phyloP scores from a whole-genome alignment of 129 eudicot genomes.

The Deinandra increscens region DNA sequence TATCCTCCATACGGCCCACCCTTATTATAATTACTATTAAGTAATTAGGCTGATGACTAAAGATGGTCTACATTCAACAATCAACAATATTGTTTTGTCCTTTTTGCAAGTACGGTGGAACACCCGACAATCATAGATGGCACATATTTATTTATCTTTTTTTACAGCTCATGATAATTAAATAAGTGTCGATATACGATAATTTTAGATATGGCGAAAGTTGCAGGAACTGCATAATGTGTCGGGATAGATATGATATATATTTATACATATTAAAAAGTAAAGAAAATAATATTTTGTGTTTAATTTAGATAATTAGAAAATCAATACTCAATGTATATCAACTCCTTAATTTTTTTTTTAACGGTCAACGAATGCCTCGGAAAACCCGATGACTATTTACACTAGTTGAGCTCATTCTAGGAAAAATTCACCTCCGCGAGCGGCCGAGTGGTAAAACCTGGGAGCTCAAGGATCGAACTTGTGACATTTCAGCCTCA shows the following conservation, averaged over 20 bases:
- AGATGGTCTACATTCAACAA: constrained; percentile 11
- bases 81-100: constrained; percentile 24
- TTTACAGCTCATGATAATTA: constrained; percentile 34
- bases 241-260: constrained; percentile 21
- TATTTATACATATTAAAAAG: neutral
- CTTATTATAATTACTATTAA: neutral
- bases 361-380: too few relatives aligned
- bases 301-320: too few relatives aligned
- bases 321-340: too few relatives aligned
- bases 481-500: too few relatives aligned
- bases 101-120: constrained; percentile 22
- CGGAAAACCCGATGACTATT: too few relatives aligned
- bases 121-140: constrained; percentile 38
- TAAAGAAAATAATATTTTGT: neutral
- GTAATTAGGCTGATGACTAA: neutral
- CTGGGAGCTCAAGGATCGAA: too few relatives aligned
- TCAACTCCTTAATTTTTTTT: too few relatives aligned
- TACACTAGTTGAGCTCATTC: too few relatives aligned
- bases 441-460: too few relatives aligned
- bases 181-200: constrained; percentile 9
- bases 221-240: constrained; percentile 25
- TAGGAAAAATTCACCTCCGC: too few relatives aligned
- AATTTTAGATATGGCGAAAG: constrained; percentile 26
- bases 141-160: neutral
- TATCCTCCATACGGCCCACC: too few relatives aligned